Base-by-base conservation (phyloP, 305 asterid species). In the Solanum hybrid region DNA sequence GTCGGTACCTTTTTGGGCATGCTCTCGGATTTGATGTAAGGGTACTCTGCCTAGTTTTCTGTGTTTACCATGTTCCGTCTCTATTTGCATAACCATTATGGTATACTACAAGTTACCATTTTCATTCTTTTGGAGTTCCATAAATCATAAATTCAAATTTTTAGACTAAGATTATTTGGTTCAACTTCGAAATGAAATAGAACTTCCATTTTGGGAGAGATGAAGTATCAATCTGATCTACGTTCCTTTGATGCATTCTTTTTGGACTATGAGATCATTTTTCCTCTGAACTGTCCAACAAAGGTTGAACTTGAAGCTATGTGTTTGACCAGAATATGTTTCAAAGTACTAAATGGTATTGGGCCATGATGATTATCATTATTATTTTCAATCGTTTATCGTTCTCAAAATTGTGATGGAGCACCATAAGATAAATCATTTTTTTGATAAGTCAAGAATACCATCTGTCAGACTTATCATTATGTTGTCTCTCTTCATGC, bases 1-100 rank as follows among this genome's bases (percentile, higher is more conserved):
- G 42, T 94, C 66, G 98, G 98, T 91, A 91, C 94, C 91, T 94
- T 93, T 89, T 95, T 97, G 31, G 99, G 99, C 66, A 85, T 94
- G 84, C 89, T 95, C 77, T 96, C 98, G 38, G 99, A 97, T 94
- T 81, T 95, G 89, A 86, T 95, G 99, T 97, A 92, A 95, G 98
- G 89, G 71, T 60, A 60, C 71, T 42, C 26, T 60, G 71, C 71
- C 71, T 60, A 60, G 71, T 60, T 19, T 60, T 7, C 71, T 60
- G 26, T 60, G 71, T 60, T 60, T 19, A 60, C 71, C 26, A 60
- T 60, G 71, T 19, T 60, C 26, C 12, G 5, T 60, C 26, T 60
- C 71, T 60, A 60, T 60, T 60, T 60, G 71, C 26, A 19, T 7
- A 60, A 60, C 26, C 71, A 60, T 60, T 60, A 60, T 60, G 9